Evolutionary conservation across 1,284 basidiomycete genomes (phyloP).

Genomic region (Cutaneotrichosporon sp.): DNA sequence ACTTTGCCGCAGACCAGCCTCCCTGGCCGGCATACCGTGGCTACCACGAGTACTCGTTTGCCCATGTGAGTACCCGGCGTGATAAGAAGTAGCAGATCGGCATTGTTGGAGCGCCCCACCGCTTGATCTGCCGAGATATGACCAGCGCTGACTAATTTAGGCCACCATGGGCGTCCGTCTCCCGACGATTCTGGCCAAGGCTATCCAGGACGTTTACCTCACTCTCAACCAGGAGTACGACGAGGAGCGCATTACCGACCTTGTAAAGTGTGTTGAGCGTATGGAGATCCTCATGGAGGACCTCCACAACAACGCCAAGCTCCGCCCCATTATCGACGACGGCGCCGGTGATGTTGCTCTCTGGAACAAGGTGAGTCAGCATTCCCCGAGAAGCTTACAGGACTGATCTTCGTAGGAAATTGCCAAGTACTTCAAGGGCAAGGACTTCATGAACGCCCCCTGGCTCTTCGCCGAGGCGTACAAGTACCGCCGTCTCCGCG

Average conservation of each 20-base stretch:
- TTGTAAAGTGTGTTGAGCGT: constrained; percentile 78
- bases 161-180: constrained; percentile 90
- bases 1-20: constrained; percentile 63
- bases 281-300: constrained; percentile 79
- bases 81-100: not conserved
- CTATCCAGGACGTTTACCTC: constrained; percentile 83
- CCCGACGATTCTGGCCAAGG: constrained; percentile 93
- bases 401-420: too few relatives aligned
- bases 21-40: constrained; percentile 94
- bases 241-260: constrained; percentile 81
- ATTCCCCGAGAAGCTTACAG: too few relatives aligned
- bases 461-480: constrained; percentile 97
- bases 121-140: not conserved
- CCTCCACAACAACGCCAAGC: constrained; percentile 69
- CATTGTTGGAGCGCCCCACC: not conserved
- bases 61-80: constrained; percentile 55
- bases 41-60: constrained; percentile 93
- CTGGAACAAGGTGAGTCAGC: constrained; percentile 74
- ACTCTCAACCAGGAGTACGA: constrained; percentile 80
- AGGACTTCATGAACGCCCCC: constrained; percentile 92
- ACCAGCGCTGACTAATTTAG: constrained; percentile 16
- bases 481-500: constrained; percentile 92
- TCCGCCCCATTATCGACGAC: constrained; percentile 84
- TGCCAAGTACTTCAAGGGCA: constrained; percentile 87
- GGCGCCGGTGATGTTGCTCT: constrained; percentile 88